Evolutionary conservation across 139 green algal species (phyloP).

Genomic region (Auxenochlorella pyrenoidosa): DNA sequence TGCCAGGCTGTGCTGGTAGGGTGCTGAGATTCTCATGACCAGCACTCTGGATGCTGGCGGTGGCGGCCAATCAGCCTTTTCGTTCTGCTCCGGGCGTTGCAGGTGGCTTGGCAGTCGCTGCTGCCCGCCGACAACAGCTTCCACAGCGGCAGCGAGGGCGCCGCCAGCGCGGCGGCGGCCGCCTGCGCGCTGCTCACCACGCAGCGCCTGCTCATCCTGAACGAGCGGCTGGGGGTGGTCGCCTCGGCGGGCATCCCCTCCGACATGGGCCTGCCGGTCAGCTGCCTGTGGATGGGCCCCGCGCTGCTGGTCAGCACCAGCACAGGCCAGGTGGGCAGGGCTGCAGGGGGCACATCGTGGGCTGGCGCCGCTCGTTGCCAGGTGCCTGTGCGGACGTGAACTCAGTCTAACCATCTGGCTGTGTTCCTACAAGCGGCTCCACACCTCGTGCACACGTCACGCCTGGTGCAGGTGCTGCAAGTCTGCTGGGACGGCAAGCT

Average conservation of each 20-base stretch:
- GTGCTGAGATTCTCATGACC: too few relatives aligned
- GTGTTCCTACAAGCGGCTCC: too few relatives aligned
- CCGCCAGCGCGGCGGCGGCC: background rate
- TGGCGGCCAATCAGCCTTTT: too few relatives aligned
- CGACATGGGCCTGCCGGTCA: conserved; percentile 34
- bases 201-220: conserved; percentile 54
- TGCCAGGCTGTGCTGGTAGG: too few relatives aligned
- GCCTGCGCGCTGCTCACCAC: conserved; percentile 54
- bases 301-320: conserved; percentile 56
- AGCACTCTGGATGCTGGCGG: too few relatives aligned
- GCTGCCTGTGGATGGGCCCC: conserved; percentile 60
- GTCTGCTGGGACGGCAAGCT: conserved; percentile 53
- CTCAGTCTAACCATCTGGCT: too few relatives aligned
- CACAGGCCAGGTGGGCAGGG: conserved; percentile 37
- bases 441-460: too few relatives aligned
- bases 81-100: background rate
- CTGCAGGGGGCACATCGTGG: background rate
- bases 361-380: background rate
- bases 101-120: conserved; percentile 66
- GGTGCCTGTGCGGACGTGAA: background rate
- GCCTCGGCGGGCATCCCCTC: background rate
- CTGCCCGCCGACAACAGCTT: conserved; percentile 33
- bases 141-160: conserved; percentile 33
- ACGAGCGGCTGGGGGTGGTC: conserved; percentile 45
- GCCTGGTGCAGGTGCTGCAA: conserved; percentile 52